A percentile compares a stretch with the other conserved stretches of the same genome.
These are phyloP conservation scores for Chrysosporium queenslandicum DNA, from an alignment of 2,329 filamentous ascomycete species.

Conservation along the genomic window DNA sequence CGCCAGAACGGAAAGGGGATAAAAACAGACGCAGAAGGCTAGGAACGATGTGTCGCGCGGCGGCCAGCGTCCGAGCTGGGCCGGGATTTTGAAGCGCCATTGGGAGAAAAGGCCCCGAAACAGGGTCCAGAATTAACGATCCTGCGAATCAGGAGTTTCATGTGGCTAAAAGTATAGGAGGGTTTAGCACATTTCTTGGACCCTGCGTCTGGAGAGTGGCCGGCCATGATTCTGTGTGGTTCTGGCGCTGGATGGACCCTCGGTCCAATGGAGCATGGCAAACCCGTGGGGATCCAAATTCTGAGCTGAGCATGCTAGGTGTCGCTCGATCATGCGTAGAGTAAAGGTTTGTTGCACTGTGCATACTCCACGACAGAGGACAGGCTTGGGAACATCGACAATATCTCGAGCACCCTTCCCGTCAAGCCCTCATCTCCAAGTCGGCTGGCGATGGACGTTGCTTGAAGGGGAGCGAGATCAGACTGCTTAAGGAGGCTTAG, in stretches of 20 bases:
- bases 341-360: no score
- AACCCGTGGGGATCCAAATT: background rate
- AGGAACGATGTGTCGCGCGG: background rate
- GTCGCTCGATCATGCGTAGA: no score
- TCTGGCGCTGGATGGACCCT: background rate
- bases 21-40: background rate
- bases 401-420: no score
- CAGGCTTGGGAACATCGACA: no score
- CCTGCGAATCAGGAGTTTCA: background rate
- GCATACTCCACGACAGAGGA: no score
- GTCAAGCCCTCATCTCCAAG: no score
- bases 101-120: background rate
- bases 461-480: background rate
- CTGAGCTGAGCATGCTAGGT: background rate
- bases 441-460: no score
- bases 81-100: conserved; percentile 2
- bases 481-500: background rate
- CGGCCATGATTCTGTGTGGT: background rate
- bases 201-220: conserved; percentile 7
- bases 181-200: background rate
- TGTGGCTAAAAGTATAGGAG: background rate
- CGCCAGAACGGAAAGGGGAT: background rate
- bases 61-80: conserved; percentile 10
- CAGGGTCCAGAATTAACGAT: background rate
- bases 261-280: conserved; percentile 5